Evolutionary conservation across 345 rosid genomes (phyloP), one percentile per base, ranked within the genome.

Genomic region (Brassica incana): DNA sequence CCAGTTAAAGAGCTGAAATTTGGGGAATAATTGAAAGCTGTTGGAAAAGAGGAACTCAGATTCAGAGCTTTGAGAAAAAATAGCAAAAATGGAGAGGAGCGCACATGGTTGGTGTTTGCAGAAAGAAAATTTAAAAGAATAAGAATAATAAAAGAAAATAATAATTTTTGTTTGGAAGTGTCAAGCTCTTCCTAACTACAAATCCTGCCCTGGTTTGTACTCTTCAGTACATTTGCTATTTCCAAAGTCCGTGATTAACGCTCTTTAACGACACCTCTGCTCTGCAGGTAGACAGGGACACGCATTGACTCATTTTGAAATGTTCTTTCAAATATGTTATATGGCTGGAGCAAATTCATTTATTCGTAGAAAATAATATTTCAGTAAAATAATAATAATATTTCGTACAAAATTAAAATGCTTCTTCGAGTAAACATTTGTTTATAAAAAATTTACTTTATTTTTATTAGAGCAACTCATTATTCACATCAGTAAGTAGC

Each of bases 171-270:
- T 71, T 65, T 78, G 81, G 50, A 58, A 59, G 71, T 73, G 69
- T 65, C 68, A 72, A 73, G 77, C 40, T 43, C 36, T 65, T 63
- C 76, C 66, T 50, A 60, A 54, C 68, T 73, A 72, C 77, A 78
- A 64, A 8, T 38, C 25, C 70, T 77, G 54, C 54, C 35, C 54
- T 62, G 74, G 16, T 50, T 78, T 71, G 81, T 71, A 78, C 81
- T 69, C 71, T 50, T 62, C 70, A 62, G 80, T 77, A 77, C 81
- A 78, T 71, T 63, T 72, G 52, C 70, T 23, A 35, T 61, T 77
- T 70, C 36, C 71, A 70, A 79, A 66, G 78, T 78, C 81, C 81
- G 81, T 78, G 72, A 78, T 72, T 78, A 27, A 72, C 81, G 77
- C 35, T 15, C 61, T 72, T 65, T 56, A 72, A 65, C 48, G 36